Conservation (phyloP, 805 yeast species). For the Candida tammaniensis region DNA sequence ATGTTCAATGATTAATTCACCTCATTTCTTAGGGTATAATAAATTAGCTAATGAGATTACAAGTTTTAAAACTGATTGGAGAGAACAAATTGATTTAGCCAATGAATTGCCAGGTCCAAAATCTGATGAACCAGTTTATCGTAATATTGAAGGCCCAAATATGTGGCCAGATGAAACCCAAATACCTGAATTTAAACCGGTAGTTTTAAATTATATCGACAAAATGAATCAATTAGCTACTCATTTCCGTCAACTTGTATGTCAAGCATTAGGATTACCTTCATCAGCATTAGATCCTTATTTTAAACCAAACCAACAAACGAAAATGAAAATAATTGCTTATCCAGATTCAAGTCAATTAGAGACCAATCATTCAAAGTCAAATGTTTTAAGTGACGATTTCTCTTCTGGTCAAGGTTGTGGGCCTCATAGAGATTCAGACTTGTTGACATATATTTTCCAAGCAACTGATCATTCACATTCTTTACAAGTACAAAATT, state of each 20-base stretch:
- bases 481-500: constrained; percentile 55
- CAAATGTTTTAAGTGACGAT: constrained; percentile 25
- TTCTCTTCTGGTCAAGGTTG: constrained; percentile 45
- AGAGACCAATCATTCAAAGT: constrained; percentile 13
- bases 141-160: constrained; percentile 56
- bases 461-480: constrained; percentile 50
- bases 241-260: constrained; percentile 44
- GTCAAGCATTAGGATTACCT: constrained; percentile 54
- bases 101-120: constrained; percentile 47
- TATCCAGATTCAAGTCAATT: constrained; percentile 47
- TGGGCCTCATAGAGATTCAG: constrained; percentile 70
- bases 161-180: constrained; percentile 45
- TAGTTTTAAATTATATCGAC: constrained; percentile 40
- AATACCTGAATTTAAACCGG: constrained; percentile 43
- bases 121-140: constrained; percentile 39
- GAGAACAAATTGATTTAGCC: constrained; percentile 63
- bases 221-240: constrained; percentile 45
- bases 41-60: constrained; percentile 58
- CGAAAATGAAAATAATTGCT: constrained; percentile 52
- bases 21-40: constrained; percentile 59
- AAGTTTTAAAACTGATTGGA: constrained; percentile 50
- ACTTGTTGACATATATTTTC: constrained; percentile 55
- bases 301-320: constrained; percentile 51
- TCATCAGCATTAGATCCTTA: constrained; percentile 43
- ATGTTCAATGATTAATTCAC: constrained; percentile 53